Base-by-base conservation (phyloP, 345 rosid species). In the Anastatica hierochuntica region DNA sequence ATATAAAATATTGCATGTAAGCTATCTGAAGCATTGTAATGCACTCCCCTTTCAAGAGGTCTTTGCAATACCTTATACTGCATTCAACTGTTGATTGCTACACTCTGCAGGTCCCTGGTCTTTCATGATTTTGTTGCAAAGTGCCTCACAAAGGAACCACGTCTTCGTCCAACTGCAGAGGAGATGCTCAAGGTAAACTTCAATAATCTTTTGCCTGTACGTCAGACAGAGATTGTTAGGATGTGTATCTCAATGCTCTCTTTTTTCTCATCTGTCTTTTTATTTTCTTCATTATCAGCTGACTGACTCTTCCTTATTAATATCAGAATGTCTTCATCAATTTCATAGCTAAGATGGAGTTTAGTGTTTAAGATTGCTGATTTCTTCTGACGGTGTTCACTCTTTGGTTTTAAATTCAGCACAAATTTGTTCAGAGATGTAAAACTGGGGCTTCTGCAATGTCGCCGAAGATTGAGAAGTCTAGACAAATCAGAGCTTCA, bases 41-140 rank as follows among this genome's bases (percentile, higher is more conserved):
- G 54, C 54, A 11, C 19, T 38, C 11, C 23, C 10, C 10, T 18
- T 10, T 21, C 20, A 45, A 20, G 20, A 43, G 48, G 16, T 43
- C 14, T 19, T 43, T 45, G 53, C 21, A 56, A 15, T 34, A 48
- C 48, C 53, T 42, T 43, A 14, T 62, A 59, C 2, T 3, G 39
- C 49, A 29, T 10, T 43, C 8, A 6, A 15, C 21, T 41, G 19
- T 40, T 54, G 38, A 26, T 29, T 69, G 49, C 52, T 62, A 37
- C 61, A 43, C 54, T 30, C 60, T 69, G 60, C 72, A 90, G 96
- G 98, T 88, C 98, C 60, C 85, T 92, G 56, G 85, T 92, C 42
- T 92, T 88, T 49, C 98, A 92, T 83, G 98, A 92, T 79, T 92
- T 92, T 74, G 81, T 88, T 60, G 98, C 98, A 5, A 88, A 79